Percentiles rank a stretch among this genome's conserved stretches.
Evolutionary conservation across 108 stramenopile species (phyloP).

Genomic region (Pseudonitzschia delicatissima): DNA sequence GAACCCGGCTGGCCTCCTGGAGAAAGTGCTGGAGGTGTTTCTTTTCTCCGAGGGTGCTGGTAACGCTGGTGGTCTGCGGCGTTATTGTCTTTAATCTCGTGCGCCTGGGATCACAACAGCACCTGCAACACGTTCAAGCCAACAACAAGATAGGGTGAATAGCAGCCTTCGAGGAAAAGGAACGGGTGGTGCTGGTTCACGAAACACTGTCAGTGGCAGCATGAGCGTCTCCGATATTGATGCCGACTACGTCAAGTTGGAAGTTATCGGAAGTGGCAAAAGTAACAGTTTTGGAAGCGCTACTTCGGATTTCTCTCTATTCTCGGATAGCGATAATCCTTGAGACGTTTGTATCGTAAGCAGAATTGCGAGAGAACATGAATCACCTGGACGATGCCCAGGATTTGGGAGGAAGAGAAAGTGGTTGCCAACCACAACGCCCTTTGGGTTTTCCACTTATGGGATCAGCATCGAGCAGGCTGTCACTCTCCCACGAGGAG

Average conservation of each 20-base stretch:
- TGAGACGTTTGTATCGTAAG: too few species aligned
- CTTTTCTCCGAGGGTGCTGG: not conserved
- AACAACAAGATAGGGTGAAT: not conserved
- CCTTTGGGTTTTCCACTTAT: too few species aligned
- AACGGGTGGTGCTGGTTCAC: not conserved
- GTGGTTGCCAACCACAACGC: too few species aligned
- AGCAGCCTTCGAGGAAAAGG: not conserved
- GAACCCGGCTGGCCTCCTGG: not conserved
- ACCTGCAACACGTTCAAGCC: too few species aligned
- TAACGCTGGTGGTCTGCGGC: not conserved
- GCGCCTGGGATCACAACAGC: not conserved
- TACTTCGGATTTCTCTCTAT: too few species aligned
- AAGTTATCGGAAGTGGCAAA: not conserved
- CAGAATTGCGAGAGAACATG: too few species aligned
- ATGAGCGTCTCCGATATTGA: not conserved
- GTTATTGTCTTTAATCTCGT: not conserved
- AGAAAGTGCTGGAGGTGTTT: not conserved
- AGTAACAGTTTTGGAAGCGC: too few species aligned
- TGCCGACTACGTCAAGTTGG: conserved; percentile 1
- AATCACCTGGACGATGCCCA: too few species aligned
- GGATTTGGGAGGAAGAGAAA: too few species aligned
- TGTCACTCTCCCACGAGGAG: too few species aligned
- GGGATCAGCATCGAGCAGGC: too few species aligned
- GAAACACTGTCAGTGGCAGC: not conserved
- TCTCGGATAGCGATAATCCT: too few species aligned